Conservation (phyloP, 1,139 yeast species). For the Kodamaea alishanica region DNA sequence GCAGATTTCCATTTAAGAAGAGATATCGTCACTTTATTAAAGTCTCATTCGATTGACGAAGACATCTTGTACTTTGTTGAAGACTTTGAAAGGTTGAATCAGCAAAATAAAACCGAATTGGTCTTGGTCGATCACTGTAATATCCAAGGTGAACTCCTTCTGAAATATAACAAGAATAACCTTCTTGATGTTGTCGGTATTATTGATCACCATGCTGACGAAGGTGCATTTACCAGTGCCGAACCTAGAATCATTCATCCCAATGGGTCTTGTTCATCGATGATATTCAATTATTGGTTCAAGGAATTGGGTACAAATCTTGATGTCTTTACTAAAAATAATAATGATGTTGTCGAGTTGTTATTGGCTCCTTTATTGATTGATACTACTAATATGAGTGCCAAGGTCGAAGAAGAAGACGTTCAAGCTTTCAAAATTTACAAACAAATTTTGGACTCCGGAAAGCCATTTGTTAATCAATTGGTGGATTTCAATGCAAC, state of each 20-base stretch:
- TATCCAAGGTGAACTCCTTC: constrained; percentile 49
- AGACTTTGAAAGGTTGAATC: constrained; percentile 41
- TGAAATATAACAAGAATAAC: constrained; percentile 18
- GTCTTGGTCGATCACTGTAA: constrained; percentile 82
- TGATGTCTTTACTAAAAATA: constrained; percentile 15
- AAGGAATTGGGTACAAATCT: constrained; percentile 20
- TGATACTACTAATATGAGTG: constrained; percentile 66
- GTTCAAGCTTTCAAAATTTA: constrained; percentile 39
- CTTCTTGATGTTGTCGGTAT: constrained; percentile 50
- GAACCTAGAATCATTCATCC: constrained; percentile 58
- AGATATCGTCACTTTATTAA: constrained; percentile 60
- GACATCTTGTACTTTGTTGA: constrained; percentile 61
- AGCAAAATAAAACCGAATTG: constrained; percentile 29
- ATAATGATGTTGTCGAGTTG: constrained; percentile 41
- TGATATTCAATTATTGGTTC: constrained; percentile 64
- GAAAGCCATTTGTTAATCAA: neutral
- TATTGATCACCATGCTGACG: constrained; percentile 87
- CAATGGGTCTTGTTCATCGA: constrained; percentile 76
- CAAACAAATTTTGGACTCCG: constrained; percentile 16
- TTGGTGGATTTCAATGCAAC: neutral
- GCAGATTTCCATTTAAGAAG: constrained; percentile 64
- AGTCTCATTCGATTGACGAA: constrained; percentile 43
- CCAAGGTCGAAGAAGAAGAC: constrained; percentile 58
- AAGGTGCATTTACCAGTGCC: constrained; percentile 43
- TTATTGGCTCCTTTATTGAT: constrained; percentile 65